A percentile compares a stretch with the other conserved stretches of the same genome.
phyloP scores from a whole-genome alignment of 176 grass and related monocot genomes.

The Raddia distichophylla region DNA sequence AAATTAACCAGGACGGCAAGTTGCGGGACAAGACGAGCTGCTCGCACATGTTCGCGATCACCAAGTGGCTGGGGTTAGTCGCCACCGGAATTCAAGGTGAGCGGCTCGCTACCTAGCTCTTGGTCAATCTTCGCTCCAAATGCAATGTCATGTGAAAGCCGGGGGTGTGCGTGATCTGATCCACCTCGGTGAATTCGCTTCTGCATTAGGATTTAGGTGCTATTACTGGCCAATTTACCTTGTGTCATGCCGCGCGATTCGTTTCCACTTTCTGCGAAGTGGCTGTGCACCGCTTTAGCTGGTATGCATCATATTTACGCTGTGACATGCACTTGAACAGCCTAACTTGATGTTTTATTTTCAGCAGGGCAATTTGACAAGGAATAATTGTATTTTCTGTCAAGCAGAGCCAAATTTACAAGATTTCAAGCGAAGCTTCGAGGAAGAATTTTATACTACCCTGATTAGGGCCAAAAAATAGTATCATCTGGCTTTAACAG shows the following conservation, averaged over 20 bases:
- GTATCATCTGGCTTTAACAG: too few relatives aligned
- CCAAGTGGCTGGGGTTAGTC: conserved; percentile 53
- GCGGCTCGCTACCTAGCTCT: not conserved
- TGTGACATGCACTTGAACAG: not conserved
- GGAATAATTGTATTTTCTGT: too few relatives aligned
- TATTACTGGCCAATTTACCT: not conserved
- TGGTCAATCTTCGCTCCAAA: not conserved
- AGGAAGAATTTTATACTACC: too few relatives aligned
- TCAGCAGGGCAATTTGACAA: too few relatives aligned
- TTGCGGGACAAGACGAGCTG: conserved; percentile 47
- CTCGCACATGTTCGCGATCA: conserved; percentile 58
- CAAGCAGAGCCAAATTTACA: too few relatives aligned
- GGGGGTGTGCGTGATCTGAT: not conserved
- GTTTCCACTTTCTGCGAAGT: not conserved
- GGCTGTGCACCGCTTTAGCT: not conserved
- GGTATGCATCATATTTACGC: not conserved
- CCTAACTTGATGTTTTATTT: not conserved
- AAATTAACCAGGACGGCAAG: conserved; percentile 46
- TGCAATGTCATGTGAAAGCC: not conserved
- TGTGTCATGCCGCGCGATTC: not conserved
- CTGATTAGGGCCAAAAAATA: too few relatives aligned
- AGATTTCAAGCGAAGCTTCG: too few relatives aligned
- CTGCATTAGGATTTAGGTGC: not conserved
- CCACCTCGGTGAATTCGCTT: not conserved
- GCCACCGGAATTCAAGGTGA: conserved; percentile 61